phyloP scores from a whole-genome alignment of 2,329 filamentous ascomycete genomes.

The Phaeosphaeria sp. region DNA sequence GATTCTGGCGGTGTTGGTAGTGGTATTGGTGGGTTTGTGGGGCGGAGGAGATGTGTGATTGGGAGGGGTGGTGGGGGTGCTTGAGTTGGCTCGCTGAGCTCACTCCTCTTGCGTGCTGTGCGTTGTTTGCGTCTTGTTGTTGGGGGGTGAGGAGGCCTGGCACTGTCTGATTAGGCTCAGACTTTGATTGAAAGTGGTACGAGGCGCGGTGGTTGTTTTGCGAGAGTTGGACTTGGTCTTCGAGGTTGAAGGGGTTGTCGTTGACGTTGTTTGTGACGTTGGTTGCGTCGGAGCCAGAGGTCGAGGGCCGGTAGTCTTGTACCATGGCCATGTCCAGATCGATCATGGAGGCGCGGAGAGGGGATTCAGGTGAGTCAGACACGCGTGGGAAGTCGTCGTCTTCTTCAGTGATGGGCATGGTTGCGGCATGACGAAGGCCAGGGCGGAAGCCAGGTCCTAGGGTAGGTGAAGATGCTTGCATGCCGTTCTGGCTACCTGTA shows the following conservation, averaged over 20 bases:
- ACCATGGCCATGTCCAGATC: slow-evolving; percentile 49
- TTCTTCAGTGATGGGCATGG: slow-evolving; percentile 46
- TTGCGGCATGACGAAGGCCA: slow-evolving; percentile 50
- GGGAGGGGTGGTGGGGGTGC: slow-evolving; percentile 21
- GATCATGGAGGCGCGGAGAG: slow-evolving; percentile 55
- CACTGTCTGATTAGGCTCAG: slow-evolving; percentile 48
- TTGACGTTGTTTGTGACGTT: slow-evolving; percentile 48
- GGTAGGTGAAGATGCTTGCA: slow-evolving; percentile 31
- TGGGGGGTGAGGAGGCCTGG: slow-evolving; percentile 47
- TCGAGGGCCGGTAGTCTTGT: slow-evolving; percentile 52
- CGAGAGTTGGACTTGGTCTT: slow-evolving; percentile 52
- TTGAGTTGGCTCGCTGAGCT: slow-evolving; percentile 46
- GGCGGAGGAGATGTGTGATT: slow-evolving; percentile 25
- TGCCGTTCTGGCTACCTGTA: slow-evolving; percentile 18
- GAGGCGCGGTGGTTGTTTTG: slow-evolving; percentile 48
- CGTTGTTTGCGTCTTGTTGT: slow-evolving; percentile 43
- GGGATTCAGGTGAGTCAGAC: slow-evolving; percentile 41
- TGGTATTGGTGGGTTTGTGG: slow-evolving; percentile 6
- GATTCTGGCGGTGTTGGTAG: slow-evolving; percentile 26
- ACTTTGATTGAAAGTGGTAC: slow-evolving; percentile 50
- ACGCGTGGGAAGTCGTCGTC: slow-evolving; percentile 49
- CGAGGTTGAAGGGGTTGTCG: slow-evolving; percentile 59
- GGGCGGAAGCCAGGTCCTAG: slow-evolving; percentile 48
- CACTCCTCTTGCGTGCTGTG: slow-evolving; percentile 42
- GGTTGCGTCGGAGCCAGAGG: slow-evolving; percentile 48